phyloP scores from a whole-genome alignment of 73 alveolate species.

The Paramecium sexaurelia region DNA sequence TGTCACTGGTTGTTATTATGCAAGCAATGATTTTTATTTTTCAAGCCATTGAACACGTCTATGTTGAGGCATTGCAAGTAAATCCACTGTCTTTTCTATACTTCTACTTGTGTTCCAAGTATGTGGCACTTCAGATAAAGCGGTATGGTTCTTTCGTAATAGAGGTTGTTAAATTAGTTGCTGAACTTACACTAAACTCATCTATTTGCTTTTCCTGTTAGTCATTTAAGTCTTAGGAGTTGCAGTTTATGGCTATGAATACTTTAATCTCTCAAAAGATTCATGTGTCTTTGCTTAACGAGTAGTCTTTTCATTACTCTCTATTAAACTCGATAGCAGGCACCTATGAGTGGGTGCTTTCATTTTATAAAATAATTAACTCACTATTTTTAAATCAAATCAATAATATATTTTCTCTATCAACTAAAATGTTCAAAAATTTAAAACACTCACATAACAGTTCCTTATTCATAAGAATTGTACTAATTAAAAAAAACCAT shows the following conservation, averaged over 20 bases:
- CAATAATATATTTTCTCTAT: neutral
- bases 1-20: neutral
- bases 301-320: slow-evolving; percentile 14
- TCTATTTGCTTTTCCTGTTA: slow-evolving; percentile 6
- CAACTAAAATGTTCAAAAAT: neutral
- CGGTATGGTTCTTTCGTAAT: neutral
- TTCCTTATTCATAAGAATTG: neutral
- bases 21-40: neutral
- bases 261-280: slow-evolving; percentile 14
- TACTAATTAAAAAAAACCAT: too few species aligned
- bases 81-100: slow-evolving; percentile 2
- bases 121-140: slow-evolving; percentile 2
- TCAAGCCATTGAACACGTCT: neutral
- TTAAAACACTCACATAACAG: neutral
- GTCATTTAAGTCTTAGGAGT: slow-evolving; percentile 33
- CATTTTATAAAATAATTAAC: neutral
- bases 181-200: slow-evolving; percentile 3
- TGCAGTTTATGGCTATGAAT: neutral
- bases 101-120: slow-evolving; percentile 18
- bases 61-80: slow-evolving; percentile 17
- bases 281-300: slow-evolving; percentile 8
- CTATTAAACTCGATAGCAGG: neutral
- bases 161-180: slow-evolving; percentile 1
- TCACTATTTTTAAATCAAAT: neutral
- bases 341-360: slow-evolving; percentile 16